Base-by-base conservation (phyloP, 306 rosid genomes). In the Cucurbita ficifolia region DNA sequence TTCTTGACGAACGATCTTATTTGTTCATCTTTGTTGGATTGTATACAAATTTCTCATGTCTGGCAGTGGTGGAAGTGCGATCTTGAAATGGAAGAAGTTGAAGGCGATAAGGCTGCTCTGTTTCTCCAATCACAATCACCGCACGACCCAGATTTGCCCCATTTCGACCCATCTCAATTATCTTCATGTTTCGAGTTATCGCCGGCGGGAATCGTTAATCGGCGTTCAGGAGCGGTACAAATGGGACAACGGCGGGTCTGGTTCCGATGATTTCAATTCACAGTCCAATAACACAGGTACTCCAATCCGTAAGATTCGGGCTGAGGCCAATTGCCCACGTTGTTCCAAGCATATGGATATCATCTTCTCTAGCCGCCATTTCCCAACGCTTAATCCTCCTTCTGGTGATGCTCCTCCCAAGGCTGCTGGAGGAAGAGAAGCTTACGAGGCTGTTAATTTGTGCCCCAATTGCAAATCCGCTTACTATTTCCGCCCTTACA, bases 221-320 rank as follows among this genome's bases (percentile, higher is more conserved):
- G 91, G 90, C 42, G 84, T 87, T 24, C 98, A 92, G 82, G 92
- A 86, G 75, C 83, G 98, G 39, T 82, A 87, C 80, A 93, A 93
- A 74, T 93, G 98, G 98, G 98, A 84, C 85, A 92, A 88, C n/a
- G 90, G 98, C 5, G 96, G 98, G 48, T 87, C 98, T 1, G 96
- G 98, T 58, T 84, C 96, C 7, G 85, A 81, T 8, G 91, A 88
- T 9, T 60, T 45, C 14, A 49, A 70, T 13, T 83, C 79, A 54
- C 77, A 76, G 60, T 17, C 39, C 22, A 24, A 70, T 14, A 38
- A 58, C 4, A 65, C 81, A 17, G 64, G 79, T 24, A 14, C 74
- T 0, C 57, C 74, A 29, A 70, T 49, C 76, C 85, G 98, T 24
- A 90, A 81, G 79, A 93, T 93, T 67, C 85, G 96, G 67, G 98